A percentile compares a stretch with the other conserved stretches of the same genome.
These are phyloP conservation scores for Cucurbitaria berberidis DNA, from an alignment of 2,329 filamentous ascomycete genomes.

Conservation along the genomic window DNA sequence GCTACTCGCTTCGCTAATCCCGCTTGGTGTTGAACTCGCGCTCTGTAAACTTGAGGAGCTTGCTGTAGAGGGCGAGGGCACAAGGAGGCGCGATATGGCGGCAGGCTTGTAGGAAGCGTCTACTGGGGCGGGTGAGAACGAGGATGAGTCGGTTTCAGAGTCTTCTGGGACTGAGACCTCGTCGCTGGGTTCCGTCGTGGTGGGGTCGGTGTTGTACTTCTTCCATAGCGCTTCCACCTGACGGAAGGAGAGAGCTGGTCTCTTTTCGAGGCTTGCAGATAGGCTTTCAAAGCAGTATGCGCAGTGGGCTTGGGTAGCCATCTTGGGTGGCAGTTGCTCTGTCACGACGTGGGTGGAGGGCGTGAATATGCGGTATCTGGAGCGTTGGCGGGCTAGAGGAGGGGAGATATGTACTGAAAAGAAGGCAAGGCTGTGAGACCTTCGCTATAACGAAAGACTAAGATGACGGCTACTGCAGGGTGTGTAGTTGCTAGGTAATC, in stretches of 20 bases:
- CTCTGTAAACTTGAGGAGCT: slow-evolving; percentile 57
- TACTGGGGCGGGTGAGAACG: slow-evolving; percentile 19
- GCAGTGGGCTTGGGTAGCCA: slow-evolving; percentile 88
- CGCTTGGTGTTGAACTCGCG: slow-evolving; percentile 54
- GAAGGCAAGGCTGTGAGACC: background rate
- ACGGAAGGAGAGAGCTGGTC: slow-evolving; percentile 69
- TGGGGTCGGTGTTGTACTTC: slow-evolving; percentile 52
- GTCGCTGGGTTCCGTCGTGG: slow-evolving; percentile 16
- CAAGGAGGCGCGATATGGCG: slow-evolving; percentile 54
- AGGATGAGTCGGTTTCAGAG: slow-evolving; percentile 32
- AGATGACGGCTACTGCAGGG: slow-evolving; percentile 17
- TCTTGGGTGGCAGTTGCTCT: slow-evolving; percentile 47
- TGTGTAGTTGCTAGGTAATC: slow-evolving; percentile 10
- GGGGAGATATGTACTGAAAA: background rate
- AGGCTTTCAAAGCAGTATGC: slow-evolving; percentile 92
- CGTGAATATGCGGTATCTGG: background rate
- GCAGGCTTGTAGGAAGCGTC: slow-evolving; percentile 46
- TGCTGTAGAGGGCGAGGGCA: slow-evolving; percentile 49
- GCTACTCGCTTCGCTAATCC: slow-evolving; percentile 52
- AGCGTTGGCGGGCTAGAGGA: background rate
- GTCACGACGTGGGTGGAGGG: background rate
- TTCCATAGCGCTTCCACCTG: slow-evolving; percentile 74
- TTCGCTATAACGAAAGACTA: background rate
- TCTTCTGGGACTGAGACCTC: slow-evolving; percentile 39
- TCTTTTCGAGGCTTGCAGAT: slow-evolving; percentile 73